Evolutionary conservation across 768 basidiomycete genomes (phyloP), one percentile per base, ranked within the genome.

Genomic region (Aureoboletus auriporus): DNA sequence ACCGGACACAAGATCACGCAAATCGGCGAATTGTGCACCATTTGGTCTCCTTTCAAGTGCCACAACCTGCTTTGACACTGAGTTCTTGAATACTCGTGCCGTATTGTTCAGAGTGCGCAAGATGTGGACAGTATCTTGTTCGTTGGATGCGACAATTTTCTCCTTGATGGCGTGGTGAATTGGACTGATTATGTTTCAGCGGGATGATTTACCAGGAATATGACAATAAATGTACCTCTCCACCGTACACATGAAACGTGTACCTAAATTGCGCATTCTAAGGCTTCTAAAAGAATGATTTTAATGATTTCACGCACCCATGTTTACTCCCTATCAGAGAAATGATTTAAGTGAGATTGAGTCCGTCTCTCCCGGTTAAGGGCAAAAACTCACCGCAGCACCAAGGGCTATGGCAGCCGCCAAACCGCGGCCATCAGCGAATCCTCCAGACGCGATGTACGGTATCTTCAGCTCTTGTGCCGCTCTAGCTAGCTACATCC

Each of bases 131-230:
- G 92, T 92, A 64, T 93, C 89, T 46, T 77, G 76, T 65, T 96
- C 94, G 1, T 77, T 82, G 11, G 91, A 85, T 12, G 79, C 74
- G 31, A 96, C 85, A 40, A 96, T 95, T 66, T 80, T 87, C 45
- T 93, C 76, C 65, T 97, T 96, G 76, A 97, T 89, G 53, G 82
- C 86, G 51, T 86, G 77, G 65, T 95, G 93, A 46, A 93, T 90
- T 12, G 89, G 84, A 46, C 88, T 88, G 44, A n/a, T 29, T n/a
- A 39, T 33, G 11, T 50, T 31, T 42, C 30, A 53, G 35, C 29
- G 14, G 23, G 26, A 36, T 46, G 13, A 20, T 8, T 30, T 16
- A 9, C 5, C 12, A 28, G 20, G 6, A 8, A 45, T 28, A n/a
- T n/a, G 9, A 20, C 12, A 34, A 50, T 6, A 28, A 10, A 58